Evolutionary conservation across 2,329 filamentous ascomycete species (phyloP).

Genomic region (Sporothrix curviconia): DNA sequence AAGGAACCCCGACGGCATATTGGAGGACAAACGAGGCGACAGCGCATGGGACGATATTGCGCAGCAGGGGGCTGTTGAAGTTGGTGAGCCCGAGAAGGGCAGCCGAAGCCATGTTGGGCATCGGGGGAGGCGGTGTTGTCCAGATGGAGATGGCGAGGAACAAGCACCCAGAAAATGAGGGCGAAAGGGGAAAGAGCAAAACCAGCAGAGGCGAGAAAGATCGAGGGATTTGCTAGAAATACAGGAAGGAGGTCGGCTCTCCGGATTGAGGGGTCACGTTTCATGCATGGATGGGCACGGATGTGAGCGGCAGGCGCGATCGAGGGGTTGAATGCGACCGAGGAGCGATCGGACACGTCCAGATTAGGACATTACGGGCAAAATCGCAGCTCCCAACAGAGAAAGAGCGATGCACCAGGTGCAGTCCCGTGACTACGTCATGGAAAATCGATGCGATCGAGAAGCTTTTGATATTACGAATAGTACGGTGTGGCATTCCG

Average conservation of each 20-base stretch:
- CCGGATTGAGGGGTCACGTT: conserved; percentile 3
- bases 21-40: conserved; percentile 59
- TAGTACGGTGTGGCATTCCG: too few species aligned
- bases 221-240: too few species aligned
- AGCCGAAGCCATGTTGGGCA: conserved; percentile 21
- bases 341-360: too few species aligned
- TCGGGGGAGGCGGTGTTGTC: neutral
- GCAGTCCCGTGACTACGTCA: too few species aligned
- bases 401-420: too few species aligned
- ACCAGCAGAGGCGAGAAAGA: neutral
- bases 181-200: neutral
- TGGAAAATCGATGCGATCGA: too few species aligned
- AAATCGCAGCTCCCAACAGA: too few species aligned
- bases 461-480: too few species aligned
- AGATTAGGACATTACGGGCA: too few species aligned
- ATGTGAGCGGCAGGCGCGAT: neutral
- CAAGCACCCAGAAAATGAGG: neutral
- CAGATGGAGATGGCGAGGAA: neutral
- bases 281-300: conserved; percentile 9
- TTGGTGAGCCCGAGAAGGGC: conserved; percentile 53
- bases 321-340: neutral
- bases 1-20: conserved; percentile 55
- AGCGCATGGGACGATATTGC: conserved; percentile 55
- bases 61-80: conserved; percentile 55
- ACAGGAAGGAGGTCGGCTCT: too few species aligned